Percentiles rank a stretch among this genome's conserved stretches.
Evolutionary conservation across 139 green algal species (phyloP).

Genomic region (Tetraselmis chui): DNA sequence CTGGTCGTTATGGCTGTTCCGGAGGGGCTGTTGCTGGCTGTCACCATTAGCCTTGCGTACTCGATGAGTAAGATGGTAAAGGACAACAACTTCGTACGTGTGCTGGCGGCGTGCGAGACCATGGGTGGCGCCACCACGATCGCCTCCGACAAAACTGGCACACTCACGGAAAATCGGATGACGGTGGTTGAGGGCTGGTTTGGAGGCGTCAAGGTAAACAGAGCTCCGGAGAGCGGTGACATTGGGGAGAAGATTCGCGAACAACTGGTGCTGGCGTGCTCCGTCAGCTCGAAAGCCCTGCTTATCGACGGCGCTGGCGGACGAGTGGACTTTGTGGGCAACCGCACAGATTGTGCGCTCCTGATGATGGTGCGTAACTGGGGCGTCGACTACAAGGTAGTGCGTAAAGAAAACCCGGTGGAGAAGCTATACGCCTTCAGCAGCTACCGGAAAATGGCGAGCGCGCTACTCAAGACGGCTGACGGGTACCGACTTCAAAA

Average conservation of each 20-base stretch:
- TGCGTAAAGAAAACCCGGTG: slow-evolving; percentile 32
- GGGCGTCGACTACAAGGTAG: slow-evolving; percentile 52
- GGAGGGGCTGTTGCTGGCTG: slow-evolving; percentile 81
- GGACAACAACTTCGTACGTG: slow-evolving; percentile 46
- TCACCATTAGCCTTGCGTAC: slow-evolving; percentile 83
- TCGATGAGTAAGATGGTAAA: slow-evolving; percentile 57
- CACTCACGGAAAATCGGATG: slow-evolving; percentile 80
- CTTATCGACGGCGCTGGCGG: slow-evolving; percentile 43
- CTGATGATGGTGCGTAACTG: slow-evolving; percentile 65
- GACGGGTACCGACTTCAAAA: too few species aligned
- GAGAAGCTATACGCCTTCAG: slow-evolving; percentile 79
- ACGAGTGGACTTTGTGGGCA: slow-evolving; percentile 74
- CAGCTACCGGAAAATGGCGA: slow-evolving; percentile 80
- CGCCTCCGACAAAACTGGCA: slow-evolving; percentile 84
- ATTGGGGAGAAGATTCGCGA: too few species aligned
- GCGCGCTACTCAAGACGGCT: slow-evolving; percentile 68
- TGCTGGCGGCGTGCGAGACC: slow-evolving; percentile 79
- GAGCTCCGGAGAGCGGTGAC: slow-evolving; percentile 36
- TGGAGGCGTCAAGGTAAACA: slow-evolving; percentile 31
- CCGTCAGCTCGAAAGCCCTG: slow-evolving; percentile 82
- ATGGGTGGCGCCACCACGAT: slow-evolving; percentile 81
- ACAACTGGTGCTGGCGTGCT: slow-evolving; percentile 56
- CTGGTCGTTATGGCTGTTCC: slow-evolving; percentile 82
- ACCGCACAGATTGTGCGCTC: slow-evolving; percentile 85
- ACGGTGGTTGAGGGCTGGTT: slow-evolving; percentile 54